Evolutionary conservation across 139 green algal genomes (phyloP).

Genomic region (Chlorella sorokiniana): DNA sequence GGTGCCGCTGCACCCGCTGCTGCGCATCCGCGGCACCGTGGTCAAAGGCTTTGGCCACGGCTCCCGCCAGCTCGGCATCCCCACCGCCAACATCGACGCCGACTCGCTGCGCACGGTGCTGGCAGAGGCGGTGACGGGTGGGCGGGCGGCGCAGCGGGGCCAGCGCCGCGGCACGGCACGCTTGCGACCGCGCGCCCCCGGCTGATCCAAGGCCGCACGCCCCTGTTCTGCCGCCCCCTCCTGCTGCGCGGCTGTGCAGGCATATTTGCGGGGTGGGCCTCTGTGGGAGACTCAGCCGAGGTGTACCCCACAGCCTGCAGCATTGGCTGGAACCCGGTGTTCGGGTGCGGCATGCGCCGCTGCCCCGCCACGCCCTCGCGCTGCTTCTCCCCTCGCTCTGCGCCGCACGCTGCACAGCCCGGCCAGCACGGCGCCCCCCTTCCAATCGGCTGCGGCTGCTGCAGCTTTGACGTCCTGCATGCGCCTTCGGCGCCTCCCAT

Average conservation of each 20-base stretch:
- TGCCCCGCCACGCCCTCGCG: too few species aligned
- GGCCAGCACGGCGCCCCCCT: background rate
- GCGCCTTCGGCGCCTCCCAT: background rate
- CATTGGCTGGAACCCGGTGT: conserved; percentile 84
- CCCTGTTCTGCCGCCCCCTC: too few species aligned
- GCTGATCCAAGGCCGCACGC: too few species aligned
- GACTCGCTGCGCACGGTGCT: conserved; percentile 58
- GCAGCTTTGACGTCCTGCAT: background rate
- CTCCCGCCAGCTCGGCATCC: conserved; percentile 86
- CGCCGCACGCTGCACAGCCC: too few species aligned
- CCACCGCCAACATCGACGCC: conserved; percentile 88
- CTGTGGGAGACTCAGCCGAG: conserved; percentile 37
- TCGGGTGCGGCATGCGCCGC: conserved; percentile 45
- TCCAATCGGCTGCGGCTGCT: background rate
- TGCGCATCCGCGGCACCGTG: conserved; percentile 79
- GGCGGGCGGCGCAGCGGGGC: background rate
- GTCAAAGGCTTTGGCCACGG: conserved; percentile 93
- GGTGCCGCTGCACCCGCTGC: conserved; percentile 61
- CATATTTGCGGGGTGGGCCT: conserved; percentile 69
- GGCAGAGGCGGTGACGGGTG: conserved; percentile 76
- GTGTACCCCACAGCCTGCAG: conserved; percentile 52
- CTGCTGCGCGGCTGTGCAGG: conserved; percentile 14
- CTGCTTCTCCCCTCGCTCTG: too few species aligned
- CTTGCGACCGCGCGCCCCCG: too few species aligned
- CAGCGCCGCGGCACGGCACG: background rate